Base-by-base conservation (phyloP, 176 grass and related monocot genomes). In the Ampelocalamus luodianensis region DNA sequence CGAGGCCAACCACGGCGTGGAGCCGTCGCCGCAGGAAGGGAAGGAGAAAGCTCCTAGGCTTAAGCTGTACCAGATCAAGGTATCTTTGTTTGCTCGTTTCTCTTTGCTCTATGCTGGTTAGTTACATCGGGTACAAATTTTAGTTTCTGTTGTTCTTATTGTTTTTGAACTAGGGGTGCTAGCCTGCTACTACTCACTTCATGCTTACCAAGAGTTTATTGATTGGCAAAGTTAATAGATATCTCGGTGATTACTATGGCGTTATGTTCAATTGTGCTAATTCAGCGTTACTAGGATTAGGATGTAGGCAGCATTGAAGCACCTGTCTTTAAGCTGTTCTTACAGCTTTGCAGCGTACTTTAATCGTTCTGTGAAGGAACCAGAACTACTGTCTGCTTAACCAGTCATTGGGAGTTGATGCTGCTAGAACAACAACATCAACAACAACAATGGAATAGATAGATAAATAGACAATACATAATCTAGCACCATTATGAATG, bases 41-140 rank as follows among this genome's bases (percentile, higher is more conserved):
- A 85, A 86, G 60, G 70, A 74, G 6, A 55, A 86, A 79, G 73
- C 85, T 6, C 85, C 89, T 22, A 70, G 85, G 44, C 93, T 98
- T 51, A 98, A 98, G 76, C 89, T 98, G 32, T 98, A 95, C 86
- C 95, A 98, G 87, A 80, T 98, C 87, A 98, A 98, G 93, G 95
- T 93, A 69, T 69, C 32, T 34, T 34, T 34, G 32, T 34, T 34
- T 34, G 32, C 32, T 34, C 32, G 32, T 34, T 34, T 34, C 32
- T 1, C 32, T 34, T 34, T 34, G 32, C 32, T 34, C 32, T 34
- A 34, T 34, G 32, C 32, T 34, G 32, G 32, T 34, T 34, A 34
- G 32, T 34, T 34, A 48, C 48, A 16, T 49, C 59, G 42, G 14
- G 10, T 43, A 24, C 6, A 8, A 27, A 9, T 46, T 79, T 86